phyloP scores from a whole-genome alignment of 2,329 filamentous ascomycete species.

The Aurifilum marmelostoma region DNA sequence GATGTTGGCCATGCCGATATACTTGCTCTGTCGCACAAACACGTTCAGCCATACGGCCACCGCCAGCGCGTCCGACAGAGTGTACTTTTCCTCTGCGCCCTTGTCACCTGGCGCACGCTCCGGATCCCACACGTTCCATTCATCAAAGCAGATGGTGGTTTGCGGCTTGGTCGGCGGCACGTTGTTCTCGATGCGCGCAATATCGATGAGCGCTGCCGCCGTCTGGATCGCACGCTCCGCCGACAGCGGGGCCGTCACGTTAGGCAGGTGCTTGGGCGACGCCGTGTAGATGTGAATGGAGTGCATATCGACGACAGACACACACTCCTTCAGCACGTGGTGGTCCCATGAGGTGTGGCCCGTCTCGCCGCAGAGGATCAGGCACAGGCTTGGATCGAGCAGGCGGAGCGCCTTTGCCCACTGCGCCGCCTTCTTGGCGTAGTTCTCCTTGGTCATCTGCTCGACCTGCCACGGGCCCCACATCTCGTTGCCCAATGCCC shows the following conservation, averaged over 20 bases:
- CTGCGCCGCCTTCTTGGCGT: constrained; percentile 69
- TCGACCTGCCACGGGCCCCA: constrained; percentile 71
- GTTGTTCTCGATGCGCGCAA: constrained; percentile 71
- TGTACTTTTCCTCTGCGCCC: constrained; percentile 76
- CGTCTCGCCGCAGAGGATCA: constrained; percentile 76
- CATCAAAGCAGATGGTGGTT: constrained; percentile 78
- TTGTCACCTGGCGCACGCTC: constrained; percentile 69
- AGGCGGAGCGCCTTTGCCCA: constrained; percentile 74
- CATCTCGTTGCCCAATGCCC: constrained; percentile 79
- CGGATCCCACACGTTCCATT: constrained; percentile 85
- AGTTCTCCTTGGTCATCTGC: constrained; percentile 70
- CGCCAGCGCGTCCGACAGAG: constrained; percentile 74
- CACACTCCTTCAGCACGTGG: constrained; percentile 71
- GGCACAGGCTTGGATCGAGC: constrained; percentile 68
- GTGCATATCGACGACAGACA: constrained; percentile 75
- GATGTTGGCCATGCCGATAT: constrained; percentile 78
- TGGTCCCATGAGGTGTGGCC: constrained; percentile 73
- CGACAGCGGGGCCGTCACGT: constrained; percentile 65
- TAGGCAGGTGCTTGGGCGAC: constrained; percentile 51
- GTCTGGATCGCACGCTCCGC: constrained; percentile 78
- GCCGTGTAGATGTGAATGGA: constrained; percentile 80
- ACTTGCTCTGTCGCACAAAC: constrained; percentile 71
- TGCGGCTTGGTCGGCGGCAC: constrained; percentile 61
- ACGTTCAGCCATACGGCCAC: constrained; percentile 77
- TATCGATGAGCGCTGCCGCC: constrained; percentile 68